Evolutionary conservation across 163 green algal genomes (phyloP).

Genomic region (Smithsoniella earleae): DNA sequence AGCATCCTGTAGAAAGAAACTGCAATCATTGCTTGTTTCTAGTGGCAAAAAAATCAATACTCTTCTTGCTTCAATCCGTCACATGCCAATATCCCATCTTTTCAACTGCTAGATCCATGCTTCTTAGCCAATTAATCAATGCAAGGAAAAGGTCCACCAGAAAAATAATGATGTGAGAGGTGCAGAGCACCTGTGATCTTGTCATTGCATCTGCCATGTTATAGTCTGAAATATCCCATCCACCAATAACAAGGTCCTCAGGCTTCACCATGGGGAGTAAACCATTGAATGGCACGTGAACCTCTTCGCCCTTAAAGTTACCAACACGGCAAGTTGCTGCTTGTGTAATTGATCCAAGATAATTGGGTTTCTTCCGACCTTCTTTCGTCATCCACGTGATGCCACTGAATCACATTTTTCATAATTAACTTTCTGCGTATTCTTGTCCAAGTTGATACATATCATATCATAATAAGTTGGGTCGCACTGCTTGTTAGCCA

Average conservation of each 20-base stretch:
- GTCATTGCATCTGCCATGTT: constrained; percentile 95
- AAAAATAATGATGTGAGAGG: too few relatives aligned
- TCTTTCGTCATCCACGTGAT: constrained; percentile 99
- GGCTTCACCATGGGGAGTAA: constrained; percentile 95
- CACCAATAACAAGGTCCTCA: constrained; percentile 90
- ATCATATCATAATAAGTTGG: not conserved
- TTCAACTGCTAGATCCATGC: too few relatives aligned
- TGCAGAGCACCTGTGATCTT: constrained; percentile 66
- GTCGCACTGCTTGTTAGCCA: constrained; percentile 91
- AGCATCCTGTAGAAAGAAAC: too few relatives aligned
- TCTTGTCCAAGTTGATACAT: too few relatives aligned
- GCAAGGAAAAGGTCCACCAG: too few relatives aligned
- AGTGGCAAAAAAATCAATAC: too few relatives aligned
- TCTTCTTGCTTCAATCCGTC: too few relatives aligned
- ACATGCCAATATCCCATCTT: too few relatives aligned
- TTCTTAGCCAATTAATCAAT: too few relatives aligned
- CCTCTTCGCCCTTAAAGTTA: constrained; percentile 89
- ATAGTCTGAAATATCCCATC: constrained; percentile 92
- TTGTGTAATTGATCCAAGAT: constrained; percentile 92
- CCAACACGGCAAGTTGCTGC: constrained; percentile 86
- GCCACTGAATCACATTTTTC: constrained; percentile 53
- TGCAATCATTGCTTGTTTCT: too few relatives aligned
- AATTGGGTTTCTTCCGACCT: constrained; percentile 90
- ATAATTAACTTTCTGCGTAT: too few relatives aligned
- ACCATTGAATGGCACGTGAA: constrained; percentile 62